Conservation (phyloP, 1,284 basidiomycete species). For the Singerocomus inundabilis region DNA sequence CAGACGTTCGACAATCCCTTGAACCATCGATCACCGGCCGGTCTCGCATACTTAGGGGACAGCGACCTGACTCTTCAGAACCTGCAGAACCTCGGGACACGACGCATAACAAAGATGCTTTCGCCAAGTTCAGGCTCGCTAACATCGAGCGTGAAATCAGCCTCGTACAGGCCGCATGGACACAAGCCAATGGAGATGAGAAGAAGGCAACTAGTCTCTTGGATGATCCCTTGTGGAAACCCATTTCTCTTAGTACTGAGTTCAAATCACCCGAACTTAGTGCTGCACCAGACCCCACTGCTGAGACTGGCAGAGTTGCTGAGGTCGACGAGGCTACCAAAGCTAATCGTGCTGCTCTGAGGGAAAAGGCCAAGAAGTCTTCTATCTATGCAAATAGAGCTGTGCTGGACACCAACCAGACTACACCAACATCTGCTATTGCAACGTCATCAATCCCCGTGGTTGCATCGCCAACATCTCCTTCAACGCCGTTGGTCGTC, state of each 20-base stretch:
- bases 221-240: constrained; percentile 55
- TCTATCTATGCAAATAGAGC: constrained; percentile 70
- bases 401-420: constrained; percentile 42
- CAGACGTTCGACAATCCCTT: constrained; percentile 41
- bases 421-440: constrained; percentile 18
- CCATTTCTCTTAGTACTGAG: constrained; percentile 22
- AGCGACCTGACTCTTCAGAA: constrained; percentile 31
- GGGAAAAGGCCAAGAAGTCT: constrained; percentile 73
- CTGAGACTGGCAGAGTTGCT: constrained; percentile 58
- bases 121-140: constrained; percentile 58
- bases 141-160: constrained; percentile 49
- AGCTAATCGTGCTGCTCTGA: constrained; percentile 57
- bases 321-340: constrained; percentile 68
- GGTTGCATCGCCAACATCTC: constrained; percentile 41
- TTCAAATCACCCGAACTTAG: constrained; percentile 19
- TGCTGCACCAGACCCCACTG: constrained; percentile 28
- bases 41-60: constrained; percentile 52
- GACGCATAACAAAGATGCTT: constrained; percentile 39
- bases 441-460: constrained; percentile 24
- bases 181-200: constrained; percentile 54
- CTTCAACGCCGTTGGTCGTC: constrained; percentile 41
- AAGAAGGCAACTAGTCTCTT: constrained; percentile 57
- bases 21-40: constrained; percentile 43
- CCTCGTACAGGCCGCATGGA: constrained; percentile 62
- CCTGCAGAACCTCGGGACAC: constrained; percentile 29